Conservation (phyloP, 2,329 filamentous ascomycete genomes). For the Clonostachys rhizophaga region DNA sequence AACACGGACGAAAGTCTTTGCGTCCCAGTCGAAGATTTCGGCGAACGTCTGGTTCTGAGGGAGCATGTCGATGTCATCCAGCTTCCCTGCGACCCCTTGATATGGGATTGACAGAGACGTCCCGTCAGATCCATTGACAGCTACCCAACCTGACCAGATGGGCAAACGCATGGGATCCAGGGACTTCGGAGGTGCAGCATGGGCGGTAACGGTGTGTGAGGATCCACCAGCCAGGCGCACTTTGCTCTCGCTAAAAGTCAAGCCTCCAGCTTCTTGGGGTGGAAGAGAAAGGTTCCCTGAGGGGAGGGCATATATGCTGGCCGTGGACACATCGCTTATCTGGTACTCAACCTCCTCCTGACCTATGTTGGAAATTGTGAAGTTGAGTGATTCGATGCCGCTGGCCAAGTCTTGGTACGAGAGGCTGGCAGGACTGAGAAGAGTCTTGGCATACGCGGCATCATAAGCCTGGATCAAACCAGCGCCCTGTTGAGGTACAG, state of each 20-base stretch:
- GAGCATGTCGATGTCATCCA: conserved; percentile 21
- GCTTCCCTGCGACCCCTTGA: conserved; percentile 23
- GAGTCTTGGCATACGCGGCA: conserved; percentile 48
- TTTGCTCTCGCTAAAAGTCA: conserved; percentile 33
- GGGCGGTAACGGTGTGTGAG: conserved; percentile 38
- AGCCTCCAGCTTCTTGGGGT: conserved; percentile 19
- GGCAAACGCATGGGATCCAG: conserved; percentile 23
- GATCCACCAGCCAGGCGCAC: conserved; percentile 36
- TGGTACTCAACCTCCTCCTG: conserved; percentile 41
- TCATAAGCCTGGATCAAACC: conserved; percentile 57
- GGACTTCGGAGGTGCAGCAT: conserved; percentile 19
- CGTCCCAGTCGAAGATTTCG: conserved; percentile 25
- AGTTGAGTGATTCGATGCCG: conserved; percentile 40
- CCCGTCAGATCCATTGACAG: conserved; percentile 28
- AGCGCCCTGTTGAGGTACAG: conserved; percentile 55
- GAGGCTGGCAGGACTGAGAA: conserved; percentile 51
- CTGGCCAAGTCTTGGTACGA: conserved; percentile 62
- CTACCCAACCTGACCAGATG: conserved; percentile 36
- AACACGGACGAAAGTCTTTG: conserved; percentile 16
- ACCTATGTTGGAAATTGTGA: conserved; percentile 52
- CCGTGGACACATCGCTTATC: conserved; percentile 42
- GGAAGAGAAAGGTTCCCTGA: too few species aligned
- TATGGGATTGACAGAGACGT: conserved; percentile 30
- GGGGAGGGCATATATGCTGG: conserved; percentile 45
- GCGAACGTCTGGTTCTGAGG: conserved; percentile 12